Base-by-base conservation (phyloP, 768 basidiomycete genomes). In the Filobasidium floriforme region DNA sequence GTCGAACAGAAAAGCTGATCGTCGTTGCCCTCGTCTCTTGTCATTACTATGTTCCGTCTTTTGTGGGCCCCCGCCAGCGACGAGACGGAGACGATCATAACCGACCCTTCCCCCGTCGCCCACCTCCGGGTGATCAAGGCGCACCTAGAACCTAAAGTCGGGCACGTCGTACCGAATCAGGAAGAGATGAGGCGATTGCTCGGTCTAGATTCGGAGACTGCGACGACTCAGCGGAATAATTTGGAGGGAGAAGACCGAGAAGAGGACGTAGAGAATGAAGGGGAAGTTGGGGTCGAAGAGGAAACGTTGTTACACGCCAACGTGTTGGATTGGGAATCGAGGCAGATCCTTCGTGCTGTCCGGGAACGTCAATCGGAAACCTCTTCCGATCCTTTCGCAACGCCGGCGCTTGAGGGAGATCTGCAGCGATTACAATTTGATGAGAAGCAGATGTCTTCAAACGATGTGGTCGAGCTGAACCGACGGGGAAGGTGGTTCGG, bases 121-220 rank as follows among this genome's bases (percentile, higher is more conserved):
- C 97, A 88, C 79, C 80, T 98, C 19, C 85, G 89, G 64, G 84
- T 98, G 66, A 88, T 88, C 73, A 75, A 80, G 7, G 91, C 89
- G 0, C 74, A 78, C 3, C 80, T 97, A 37, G 82, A 83, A 66
- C 72, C 80, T 6, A 97, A 93, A 66, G 49, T 49, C 7, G 70
- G 63, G 3, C 73, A 72, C 70, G 46, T 24, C 0, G 55, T 55
- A n/a, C 77, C 74, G 4, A 70, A 60, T 1, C 57, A 65, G 0
- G 37, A 26, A 15, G 69, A 73, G 37, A 59, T 76, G 49, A 65
- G 75, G 32, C 60, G 61, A 12, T 68, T 76, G 66, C 59, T 79
- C 10, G 73, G 70, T 10, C 49, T 73, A 15, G 69, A 68, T 49
- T 19, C 60, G 4, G 61, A 63, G 52, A 22, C 22, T n/a, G 4